phyloP scores from a whole-genome alignment of 257 asterid species.

The Penstemon barbatus region DNA sequence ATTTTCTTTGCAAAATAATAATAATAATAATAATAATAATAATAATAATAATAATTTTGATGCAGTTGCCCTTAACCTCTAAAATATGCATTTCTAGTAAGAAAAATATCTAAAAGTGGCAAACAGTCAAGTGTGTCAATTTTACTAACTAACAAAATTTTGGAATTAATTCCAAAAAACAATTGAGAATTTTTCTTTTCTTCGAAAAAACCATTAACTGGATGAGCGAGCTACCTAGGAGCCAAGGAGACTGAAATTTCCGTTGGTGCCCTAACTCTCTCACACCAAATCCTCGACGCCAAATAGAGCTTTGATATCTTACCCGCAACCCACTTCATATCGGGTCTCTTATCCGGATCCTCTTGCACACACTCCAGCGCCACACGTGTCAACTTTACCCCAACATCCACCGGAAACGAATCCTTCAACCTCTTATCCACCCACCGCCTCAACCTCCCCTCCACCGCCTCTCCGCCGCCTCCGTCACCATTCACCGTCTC shows the following conservation, averaged over 20 bases:
- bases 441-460: slow-evolving; percentile 74
- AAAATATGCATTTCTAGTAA: too few species aligned
- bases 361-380: slow-evolving; percentile 81
- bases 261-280: slow-evolving; percentile 49
- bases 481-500: slow-evolving; percentile 52
- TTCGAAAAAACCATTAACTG: background rate
- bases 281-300: slow-evolving; percentile 65
- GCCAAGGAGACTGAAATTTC: slow-evolving; percentile 75
- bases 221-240: slow-evolving; percentile 47
- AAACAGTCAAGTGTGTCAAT: background rate
- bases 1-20: too few species aligned
- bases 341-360: slow-evolving; percentile 80
- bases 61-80: too few species aligned
- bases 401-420: slow-evolving; percentile 96
- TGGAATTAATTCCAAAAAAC: background rate
- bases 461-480: slow-evolving; percentile 56
- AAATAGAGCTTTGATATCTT: slow-evolving; percentile 76
- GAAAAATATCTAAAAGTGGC: too few species aligned
- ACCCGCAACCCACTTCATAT: slow-evolving; percentile 76
- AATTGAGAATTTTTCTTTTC: background rate
- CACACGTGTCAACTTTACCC: slow-evolving; percentile 61
- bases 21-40: too few species aligned
- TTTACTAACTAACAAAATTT: background rate
- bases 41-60: too few species aligned
- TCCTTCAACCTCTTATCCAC: slow-evolving; percentile 80